Evolutionary conservation across 768 basidiomycete genomes (phyloP).

Genomic region (Agaricus blazei): DNA sequence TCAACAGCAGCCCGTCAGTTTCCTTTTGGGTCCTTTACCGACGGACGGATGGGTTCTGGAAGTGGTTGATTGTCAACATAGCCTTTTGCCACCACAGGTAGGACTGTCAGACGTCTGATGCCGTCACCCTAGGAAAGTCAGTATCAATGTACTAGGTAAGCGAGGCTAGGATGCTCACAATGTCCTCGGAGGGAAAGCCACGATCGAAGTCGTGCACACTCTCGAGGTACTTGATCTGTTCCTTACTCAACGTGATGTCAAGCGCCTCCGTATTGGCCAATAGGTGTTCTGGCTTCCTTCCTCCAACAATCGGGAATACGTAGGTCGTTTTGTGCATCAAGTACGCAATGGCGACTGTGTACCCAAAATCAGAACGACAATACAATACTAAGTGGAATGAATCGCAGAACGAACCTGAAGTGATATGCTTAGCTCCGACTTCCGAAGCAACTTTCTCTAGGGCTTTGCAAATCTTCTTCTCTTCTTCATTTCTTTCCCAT

Average conservation of each 20-base stretch:
- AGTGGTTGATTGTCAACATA: too few relatives aligned
- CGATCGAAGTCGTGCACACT: constrained; percentile 31
- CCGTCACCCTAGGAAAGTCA: too few relatives aligned
- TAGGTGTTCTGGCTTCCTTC: constrained; percentile 48
- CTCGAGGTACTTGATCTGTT: constrained; percentile 42
- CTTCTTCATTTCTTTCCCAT: constrained; percentile 43
- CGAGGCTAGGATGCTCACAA: constrained; percentile 17
- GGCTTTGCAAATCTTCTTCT: constrained; percentile 35
- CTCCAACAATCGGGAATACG: constrained; percentile 47
- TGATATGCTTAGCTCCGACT: constrained; percentile 41
- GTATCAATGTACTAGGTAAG: too few relatives aligned
- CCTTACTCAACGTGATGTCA: constrained; percentile 31
- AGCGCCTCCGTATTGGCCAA: constrained; percentile 44
- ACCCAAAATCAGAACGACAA: too few relatives aligned
- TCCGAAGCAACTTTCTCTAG: constrained; percentile 47
- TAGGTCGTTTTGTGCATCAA: constrained; percentile 49
- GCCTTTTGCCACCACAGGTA: too few relatives aligned
- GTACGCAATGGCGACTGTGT: constrained; percentile 44
- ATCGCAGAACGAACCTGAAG: constrained; percentile 26
- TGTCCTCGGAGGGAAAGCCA: constrained; percentile 34
- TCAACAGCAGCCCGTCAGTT: too few relatives aligned
- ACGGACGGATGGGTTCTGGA: too few relatives aligned
- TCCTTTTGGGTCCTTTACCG: too few relatives aligned
- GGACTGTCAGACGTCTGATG: too few relatives aligned
- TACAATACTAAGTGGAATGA: too few relatives aligned